Conservation (phyloP, 768 basidiomycete genomes). For the Lactarius akahatsu region DNA sequence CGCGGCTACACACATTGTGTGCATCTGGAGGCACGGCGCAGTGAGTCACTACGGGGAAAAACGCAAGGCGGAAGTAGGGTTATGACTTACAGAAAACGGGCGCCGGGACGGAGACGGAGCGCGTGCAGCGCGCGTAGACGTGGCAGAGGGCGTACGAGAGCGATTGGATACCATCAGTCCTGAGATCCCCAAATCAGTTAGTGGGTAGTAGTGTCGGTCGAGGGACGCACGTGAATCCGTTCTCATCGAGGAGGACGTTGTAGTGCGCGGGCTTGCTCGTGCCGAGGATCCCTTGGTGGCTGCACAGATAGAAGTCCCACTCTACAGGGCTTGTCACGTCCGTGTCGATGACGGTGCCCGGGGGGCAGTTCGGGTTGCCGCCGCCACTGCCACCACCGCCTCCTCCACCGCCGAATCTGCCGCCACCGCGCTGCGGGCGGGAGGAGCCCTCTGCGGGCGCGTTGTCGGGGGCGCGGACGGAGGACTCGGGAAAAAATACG, state of each 20-base stretch:
- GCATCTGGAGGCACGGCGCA: conserved; percentile 48
- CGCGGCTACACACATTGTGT: conserved; percentile 70
- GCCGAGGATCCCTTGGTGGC: conserved; percentile 55
- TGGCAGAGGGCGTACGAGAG: conserved; percentile 75
- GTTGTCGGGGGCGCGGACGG: neutral
- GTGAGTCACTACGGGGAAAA: neutral
- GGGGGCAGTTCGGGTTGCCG: conserved; percentile 62
- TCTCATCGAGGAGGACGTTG: conserved; percentile 50
- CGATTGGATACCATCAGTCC: conserved; percentile 64
- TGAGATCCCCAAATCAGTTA: conserved; percentile 30
- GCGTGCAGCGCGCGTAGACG: conserved; percentile 76
- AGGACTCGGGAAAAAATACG: conserved; percentile 50
- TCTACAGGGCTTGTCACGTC: conserved; percentile 67
- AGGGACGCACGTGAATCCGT: conserved; percentile 52
- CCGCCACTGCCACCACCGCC: neutral
- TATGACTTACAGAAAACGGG: conserved; percentile 67
- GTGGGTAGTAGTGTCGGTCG: too few species aligned
- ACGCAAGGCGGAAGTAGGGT: neutral
- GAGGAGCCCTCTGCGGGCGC: neutral
- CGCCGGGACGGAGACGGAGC: conserved; percentile 78
- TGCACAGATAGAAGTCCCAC: conserved; percentile 75
- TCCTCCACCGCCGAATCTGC: too few species aligned
- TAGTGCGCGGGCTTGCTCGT: conserved; percentile 65
- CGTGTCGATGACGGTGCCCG: conserved; percentile 73
- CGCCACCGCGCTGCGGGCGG: too few species aligned